These are phyloP conservation scores for Gossypium schwendimanii DNA, from an alignment of 441 rosid species.

Conservation along the genomic window DNA sequence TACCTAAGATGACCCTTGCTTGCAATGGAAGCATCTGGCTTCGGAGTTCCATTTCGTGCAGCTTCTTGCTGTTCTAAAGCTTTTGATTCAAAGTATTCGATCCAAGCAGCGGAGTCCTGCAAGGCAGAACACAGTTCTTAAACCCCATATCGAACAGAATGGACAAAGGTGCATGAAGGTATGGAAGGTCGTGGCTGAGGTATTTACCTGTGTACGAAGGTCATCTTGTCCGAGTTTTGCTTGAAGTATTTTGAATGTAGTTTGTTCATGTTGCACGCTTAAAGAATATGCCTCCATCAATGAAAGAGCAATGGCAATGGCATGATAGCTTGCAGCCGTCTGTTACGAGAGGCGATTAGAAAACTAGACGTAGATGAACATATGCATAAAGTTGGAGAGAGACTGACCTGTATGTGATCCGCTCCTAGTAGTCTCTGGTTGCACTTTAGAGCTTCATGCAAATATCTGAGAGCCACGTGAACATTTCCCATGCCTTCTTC, in stretches of 20 bases:
- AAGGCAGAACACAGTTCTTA: constrained; percentile 16
- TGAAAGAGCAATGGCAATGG: constrained; percentile 66
- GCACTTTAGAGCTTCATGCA: constrained; percentile 67
- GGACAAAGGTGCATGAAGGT: background rate
- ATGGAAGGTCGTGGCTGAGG: constrained; percentile 3
- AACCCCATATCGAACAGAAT: background rate
- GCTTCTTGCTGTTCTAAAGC: constrained; percentile 70
- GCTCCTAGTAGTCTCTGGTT: constrained; percentile 60
- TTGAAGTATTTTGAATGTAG: constrained; percentile 50
- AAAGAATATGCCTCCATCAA: constrained; percentile 64
- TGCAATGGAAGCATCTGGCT: constrained; percentile 59
- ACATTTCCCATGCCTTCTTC: constrained; percentile 74
- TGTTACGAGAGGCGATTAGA: constrained; percentile 19
- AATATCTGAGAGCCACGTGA: constrained; percentile 65
- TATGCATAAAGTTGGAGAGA: background rate
- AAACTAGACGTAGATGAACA: background rate
- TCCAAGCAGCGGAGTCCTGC: constrained; percentile 75
- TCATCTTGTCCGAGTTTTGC: constrained; percentile 56
- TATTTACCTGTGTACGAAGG: constrained; percentile 56
- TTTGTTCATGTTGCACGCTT: constrained; percentile 62
- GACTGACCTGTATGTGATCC: constrained; percentile 62
- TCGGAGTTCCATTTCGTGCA: constrained; percentile 51
- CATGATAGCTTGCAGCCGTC: constrained; percentile 75
- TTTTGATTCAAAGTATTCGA: constrained; percentile 61
- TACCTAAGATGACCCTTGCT: constrained; percentile 79